Conservation (phyloP, 495 filamentous ascomycete species). For the Penicillium subrubescens region DNA sequence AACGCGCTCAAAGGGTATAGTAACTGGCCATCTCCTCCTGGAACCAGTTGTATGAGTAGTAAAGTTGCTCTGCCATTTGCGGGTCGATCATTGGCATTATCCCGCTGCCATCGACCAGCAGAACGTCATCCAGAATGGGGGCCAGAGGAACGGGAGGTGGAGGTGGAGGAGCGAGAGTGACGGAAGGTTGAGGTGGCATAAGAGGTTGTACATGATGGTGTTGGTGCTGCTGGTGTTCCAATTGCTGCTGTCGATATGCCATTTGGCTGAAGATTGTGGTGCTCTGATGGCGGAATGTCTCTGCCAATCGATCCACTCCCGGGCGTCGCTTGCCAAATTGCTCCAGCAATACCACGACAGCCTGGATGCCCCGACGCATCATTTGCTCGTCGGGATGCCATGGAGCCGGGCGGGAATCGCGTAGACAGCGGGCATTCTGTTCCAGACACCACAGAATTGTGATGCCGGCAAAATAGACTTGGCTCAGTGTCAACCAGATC, state of each 20-base stretch:
- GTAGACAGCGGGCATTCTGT: conserved; percentile 48
- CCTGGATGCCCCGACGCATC: conserved; percentile 49
- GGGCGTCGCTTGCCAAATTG: conserved; percentile 52
- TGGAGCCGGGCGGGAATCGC: conserved; percentile 40
- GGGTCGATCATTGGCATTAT: conserved; percentile 42
- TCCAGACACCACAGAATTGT: conserved; percentile 53
- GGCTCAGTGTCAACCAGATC: conserved; percentile 57
- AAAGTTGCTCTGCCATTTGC: conserved; percentile 45
- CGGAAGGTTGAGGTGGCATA: conserved; percentile 26
- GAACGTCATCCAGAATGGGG: conserved; percentile 46
- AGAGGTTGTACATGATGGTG: conserved; percentile 28
- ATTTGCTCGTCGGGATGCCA: conserved; percentile 49
- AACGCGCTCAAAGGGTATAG: conserved; percentile 41
- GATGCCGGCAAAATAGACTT: conserved; percentile 54
- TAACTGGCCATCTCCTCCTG: conserved; percentile 49
- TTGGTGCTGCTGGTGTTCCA: conserved; percentile 27
- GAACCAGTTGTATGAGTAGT: conserved; percentile 49
- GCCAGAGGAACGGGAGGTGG: conserved; percentile 44
- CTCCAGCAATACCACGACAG: conserved; percentile 50
- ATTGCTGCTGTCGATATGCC: conserved; percentile 41
- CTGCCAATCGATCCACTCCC: conserved; percentile 49
- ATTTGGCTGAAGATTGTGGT: conserved; percentile 52
- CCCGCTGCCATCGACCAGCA: conserved; percentile 41
- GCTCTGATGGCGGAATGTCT: conserved; percentile 48
- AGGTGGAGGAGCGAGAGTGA: conserved; percentile 27